Evolutionary conservation across 306 rosid genomes (phyloP).

Genomic region (Dryas drummondii): DNA sequence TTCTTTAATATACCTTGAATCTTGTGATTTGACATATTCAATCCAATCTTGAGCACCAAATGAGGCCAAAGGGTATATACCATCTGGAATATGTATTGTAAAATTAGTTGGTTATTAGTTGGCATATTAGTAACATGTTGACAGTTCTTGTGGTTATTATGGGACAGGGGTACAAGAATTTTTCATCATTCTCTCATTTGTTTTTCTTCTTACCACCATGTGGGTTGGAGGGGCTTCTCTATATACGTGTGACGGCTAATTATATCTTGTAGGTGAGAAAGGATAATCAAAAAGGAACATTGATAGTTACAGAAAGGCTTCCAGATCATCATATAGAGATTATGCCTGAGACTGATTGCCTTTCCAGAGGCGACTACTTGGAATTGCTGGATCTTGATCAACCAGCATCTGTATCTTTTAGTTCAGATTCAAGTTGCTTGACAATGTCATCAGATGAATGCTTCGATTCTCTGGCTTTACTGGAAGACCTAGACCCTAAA

Average conservation of each 20-base stretch:
- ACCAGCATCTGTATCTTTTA: conserved; percentile 33
- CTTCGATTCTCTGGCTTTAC: conserved; percentile 35
- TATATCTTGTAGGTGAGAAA: conserved; percentile 29
- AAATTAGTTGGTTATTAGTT: no score
- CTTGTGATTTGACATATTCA: no score
- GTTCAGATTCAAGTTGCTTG: conserved; percentile 47
- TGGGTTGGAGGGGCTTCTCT: conserved; percentile 6
- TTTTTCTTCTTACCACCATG: neutral
- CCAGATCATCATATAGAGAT: conserved; percentile 15
- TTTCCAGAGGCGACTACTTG: conserved; percentile 36
- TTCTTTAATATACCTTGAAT: no score
- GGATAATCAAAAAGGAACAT: conserved; percentile 14
- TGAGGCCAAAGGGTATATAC: no score
- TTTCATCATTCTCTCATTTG: no score
- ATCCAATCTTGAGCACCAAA: no score
- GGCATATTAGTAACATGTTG: no score
- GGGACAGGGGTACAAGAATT: no score
- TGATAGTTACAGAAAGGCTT: conserved; percentile 22
- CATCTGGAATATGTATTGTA: no score
- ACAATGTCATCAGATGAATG: conserved; percentile 40
- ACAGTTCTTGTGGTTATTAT: no score
- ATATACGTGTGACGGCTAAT: conserved; percentile 6
- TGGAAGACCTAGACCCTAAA: conserved; percentile 27
- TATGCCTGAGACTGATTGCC: conserved; percentile 17
- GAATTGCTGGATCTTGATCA: conserved; percentile 40